phyloP scores from a whole-genome alignment of 805 yeast genomes.

The Brettanomyces bruxellensis region DNA sequence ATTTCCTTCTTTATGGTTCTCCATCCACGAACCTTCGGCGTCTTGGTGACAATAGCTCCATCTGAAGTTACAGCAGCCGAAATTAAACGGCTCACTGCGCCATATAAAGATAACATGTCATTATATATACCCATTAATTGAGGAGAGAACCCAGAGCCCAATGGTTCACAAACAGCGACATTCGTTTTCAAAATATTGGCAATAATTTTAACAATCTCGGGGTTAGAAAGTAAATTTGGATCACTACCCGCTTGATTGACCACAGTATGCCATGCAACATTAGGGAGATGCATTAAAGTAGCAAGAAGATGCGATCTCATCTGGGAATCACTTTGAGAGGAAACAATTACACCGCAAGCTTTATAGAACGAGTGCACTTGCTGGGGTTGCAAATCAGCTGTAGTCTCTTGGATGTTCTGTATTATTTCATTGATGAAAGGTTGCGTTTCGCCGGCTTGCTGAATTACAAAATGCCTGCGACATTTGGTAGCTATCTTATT shows the following conservation, averaged over 20 bases:
- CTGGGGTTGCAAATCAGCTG: constrained; percentile 91
- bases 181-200: constrained; percentile 93
- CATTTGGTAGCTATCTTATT: constrained; percentile 93
- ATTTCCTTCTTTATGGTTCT: constrained; percentile 95
- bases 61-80: constrained; percentile 69
- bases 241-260: constrained; percentile 78
- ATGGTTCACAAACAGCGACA: constrained; percentile 87
- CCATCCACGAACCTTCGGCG: constrained; percentile 90
- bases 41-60: constrained; percentile 85
- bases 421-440: constrained; percentile 92
- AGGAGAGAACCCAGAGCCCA: constrained; percentile 85
- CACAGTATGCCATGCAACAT: constrained; percentile 89
- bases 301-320: constrained; percentile 62
- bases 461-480: constrained; percentile 87
- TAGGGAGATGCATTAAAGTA: constrained; percentile 85
- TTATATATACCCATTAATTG: constrained; percentile 82
- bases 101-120: constrained; percentile 83
- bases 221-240: constrained; percentile 65
- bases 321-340: constrained; percentile 70
- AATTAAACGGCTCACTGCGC: constrained; percentile 81
- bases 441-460: constrained; percentile 75
- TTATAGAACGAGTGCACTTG: constrained; percentile 97
- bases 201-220: constrained; percentile 82
- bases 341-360: constrained; percentile 90
- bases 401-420: constrained; percentile 69